Evolutionary conservation across 2,329 filamentous ascomycete genomes (phyloP), one percentile per base, ranked within the genome.

Genomic region (Scytalidium sp.): DNA sequence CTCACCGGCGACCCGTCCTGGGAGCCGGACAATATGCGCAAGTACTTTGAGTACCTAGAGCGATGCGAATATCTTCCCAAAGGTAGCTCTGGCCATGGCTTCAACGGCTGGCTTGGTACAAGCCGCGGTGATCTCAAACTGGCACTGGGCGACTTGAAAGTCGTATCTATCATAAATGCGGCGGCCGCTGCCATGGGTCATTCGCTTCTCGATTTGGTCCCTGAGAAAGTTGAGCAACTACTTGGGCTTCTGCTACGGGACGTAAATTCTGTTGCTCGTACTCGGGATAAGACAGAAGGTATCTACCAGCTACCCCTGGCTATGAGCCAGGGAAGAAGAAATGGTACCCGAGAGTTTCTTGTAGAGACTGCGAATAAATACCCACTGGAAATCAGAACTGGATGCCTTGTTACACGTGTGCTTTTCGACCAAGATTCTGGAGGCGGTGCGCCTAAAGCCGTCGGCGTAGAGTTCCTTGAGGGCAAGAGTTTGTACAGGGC

Each of bases 401-500:
- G 55, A 39, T 52, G 55, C 3, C 47, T 74, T 17, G 71, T 70
- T 2, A 74, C 69, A 8, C 70, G 72, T 52, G 54, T 74, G 46
- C 58, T 63, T 45, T 72, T 73, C 56, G 32, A 40, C 46, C 22
- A 20, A 40, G 60, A 57, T 43, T 13, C 8, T 7, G 13, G 13
- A 8, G 53, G 49, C 58, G 47, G 48, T 41, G 50, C 52, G 19
- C 55, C 55, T 19, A 60, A 63, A 51, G 68, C 70, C 5, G 64
- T 65, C 2, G 73, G 72, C 3, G 65, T 75, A 8, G 66, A 75
- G 45, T 75, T 67, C 45, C 55, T 74, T 2, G 55, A 65, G 11
- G 72, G 71, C 0, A 61, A 73, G 47, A 67, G 65, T 20, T 46
- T 76, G 2, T 75, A 76, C 55, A 64, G 67, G 9, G 73, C 72